A percentile compares a stretch with the other conserved stretches of the same genome.
phyloP scores from a whole-genome alignment of 768 basidiomycete species.

The Lactarius pseudohatsudake region DNA sequence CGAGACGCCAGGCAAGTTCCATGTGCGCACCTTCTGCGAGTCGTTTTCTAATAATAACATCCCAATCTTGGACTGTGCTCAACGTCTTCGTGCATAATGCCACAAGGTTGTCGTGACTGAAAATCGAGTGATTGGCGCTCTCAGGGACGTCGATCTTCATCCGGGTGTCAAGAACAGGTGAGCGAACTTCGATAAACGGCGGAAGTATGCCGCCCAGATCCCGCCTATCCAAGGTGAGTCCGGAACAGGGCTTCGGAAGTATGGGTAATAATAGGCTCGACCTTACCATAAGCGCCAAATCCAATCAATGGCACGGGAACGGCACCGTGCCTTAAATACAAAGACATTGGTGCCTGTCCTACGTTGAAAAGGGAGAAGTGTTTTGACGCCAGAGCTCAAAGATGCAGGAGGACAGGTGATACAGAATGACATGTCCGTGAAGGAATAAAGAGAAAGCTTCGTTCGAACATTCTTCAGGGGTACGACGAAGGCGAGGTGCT shows the following conservation, averaged over 20 bases:
- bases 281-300: constrained; percentile 79
- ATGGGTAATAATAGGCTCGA: not conserved
- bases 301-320: constrained; percentile 85
- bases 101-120: constrained; percentile 63
- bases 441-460: constrained; percentile 81
- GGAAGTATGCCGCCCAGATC: constrained; percentile 75
- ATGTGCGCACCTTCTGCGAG: constrained; percentile 56
- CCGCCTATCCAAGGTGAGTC: constrained; percentile 47
- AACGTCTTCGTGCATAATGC: constrained; percentile 60
- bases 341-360: constrained; percentile 80
- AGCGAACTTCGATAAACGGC: constrained; percentile 62
- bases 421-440: constrained; percentile 82
- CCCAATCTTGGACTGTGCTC: constrained; percentile 57
- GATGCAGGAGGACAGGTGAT: constrained; percentile 62
- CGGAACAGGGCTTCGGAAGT: not conserved
- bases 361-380: constrained; percentile 50
- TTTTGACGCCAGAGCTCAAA: constrained; percentile 41
- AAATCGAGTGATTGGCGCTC: constrained; percentile 43
- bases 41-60: constrained; percentile 54
- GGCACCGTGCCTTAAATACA: constrained; percentile 77
- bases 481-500: constrained; percentile 75
- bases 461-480: constrained; percentile 66
- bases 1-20: constrained; percentile 76
- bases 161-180: constrained; percentile 63
- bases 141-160: constrained; percentile 64